Conservation (phyloP, 495 filamentous ascomycete genomes). For the Parathielavia hyrcaniae region DNA sequence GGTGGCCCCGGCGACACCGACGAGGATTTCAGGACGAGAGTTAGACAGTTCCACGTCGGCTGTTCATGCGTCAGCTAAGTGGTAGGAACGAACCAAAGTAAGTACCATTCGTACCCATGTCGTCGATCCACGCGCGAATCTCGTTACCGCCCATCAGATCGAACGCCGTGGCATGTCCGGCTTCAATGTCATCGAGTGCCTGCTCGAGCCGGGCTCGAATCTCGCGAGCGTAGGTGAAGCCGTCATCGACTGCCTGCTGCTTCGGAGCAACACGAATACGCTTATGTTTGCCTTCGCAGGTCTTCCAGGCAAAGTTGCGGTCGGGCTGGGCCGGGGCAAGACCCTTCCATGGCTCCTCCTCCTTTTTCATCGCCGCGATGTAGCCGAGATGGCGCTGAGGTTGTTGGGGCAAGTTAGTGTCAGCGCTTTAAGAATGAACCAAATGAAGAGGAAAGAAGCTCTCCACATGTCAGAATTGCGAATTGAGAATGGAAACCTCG, state of each 20-base stretch:
- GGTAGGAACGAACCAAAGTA: neutral
- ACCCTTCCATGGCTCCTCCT: neutral
- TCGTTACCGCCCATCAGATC: constrained; percentile 10
- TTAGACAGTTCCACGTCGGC: neutral
- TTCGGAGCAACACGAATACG: neutral
- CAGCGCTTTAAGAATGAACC: too few relatives aligned
- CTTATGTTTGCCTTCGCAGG: neutral
- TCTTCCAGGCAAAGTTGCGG: constrained; percentile 1
- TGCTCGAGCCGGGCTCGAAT: neutral
- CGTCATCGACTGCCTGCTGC: constrained; percentile 12
- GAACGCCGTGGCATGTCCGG: neutral
- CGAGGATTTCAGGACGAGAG: constrained; percentile 15
- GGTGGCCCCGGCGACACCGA: constrained; percentile 26
- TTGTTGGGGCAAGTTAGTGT: too few relatives aligned
- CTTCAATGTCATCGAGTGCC: neutral
- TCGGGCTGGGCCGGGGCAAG: neutral
- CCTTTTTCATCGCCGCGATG: neutral
- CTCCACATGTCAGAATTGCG: too few relatives aligned
- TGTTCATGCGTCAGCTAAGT: neutral
- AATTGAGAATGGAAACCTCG: too few relatives aligned
- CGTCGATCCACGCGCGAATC: constrained; percentile 2
- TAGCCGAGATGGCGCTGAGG: too few relatives aligned
- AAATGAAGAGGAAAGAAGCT: too few relatives aligned
- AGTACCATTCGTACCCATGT: neutral
- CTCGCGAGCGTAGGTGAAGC: neutral